Evolutionary conservation across 1,284 basidiomycete species (phyloP), one percentile per base, ranked within the genome.

Genomic region (Sporisorium scitamineum): DNA sequence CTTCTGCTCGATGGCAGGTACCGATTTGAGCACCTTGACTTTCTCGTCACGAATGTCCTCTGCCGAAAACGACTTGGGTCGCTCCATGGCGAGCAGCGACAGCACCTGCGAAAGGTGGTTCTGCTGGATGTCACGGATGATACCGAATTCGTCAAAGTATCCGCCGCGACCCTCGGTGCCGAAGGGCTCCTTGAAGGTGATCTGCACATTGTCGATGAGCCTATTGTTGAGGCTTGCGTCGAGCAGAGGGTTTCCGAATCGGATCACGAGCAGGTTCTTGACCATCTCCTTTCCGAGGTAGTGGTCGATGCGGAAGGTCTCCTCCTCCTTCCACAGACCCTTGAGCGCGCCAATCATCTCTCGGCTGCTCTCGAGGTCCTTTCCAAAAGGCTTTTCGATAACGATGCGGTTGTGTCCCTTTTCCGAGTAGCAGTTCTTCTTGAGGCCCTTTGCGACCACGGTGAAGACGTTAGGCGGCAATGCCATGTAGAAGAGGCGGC

Each of bases 71-170:
- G 82, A 78, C 51, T 80, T 73, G 31, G 86, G 86, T 50, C 74
- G 74, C 56, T 86, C 85, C 85, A 86, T 86, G 39, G 85, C 76
- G n/a, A 86, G 66, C 54, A 86, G 73, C 27, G 82, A 83, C 42
- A 85, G 72, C 29, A 85, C 83, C 67, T 86, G 85, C 34, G 84
- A 83, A 31, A 85, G 69, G 60, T 86, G 85, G 74, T 86, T 86
- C 75, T 86, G 86, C 70, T 85, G 77, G 47, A 86, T 86, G 63
- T 86, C 86, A 34, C 86, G 79, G 51, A 86, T 85, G 67, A 86
- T 86, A 31, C 86, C 86, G 56, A 86, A 86, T 54, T 86, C 84
- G 73, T 86, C 86, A 80, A 86, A 86, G 80, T 86, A 86, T 50
- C 86, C 85, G 37, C 85, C 86, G 42, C 86, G 81, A 20, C 86